Base-by-base conservation (phyloP, 352 stramenopile genomes). In the Phytophthora rubi region DNA sequence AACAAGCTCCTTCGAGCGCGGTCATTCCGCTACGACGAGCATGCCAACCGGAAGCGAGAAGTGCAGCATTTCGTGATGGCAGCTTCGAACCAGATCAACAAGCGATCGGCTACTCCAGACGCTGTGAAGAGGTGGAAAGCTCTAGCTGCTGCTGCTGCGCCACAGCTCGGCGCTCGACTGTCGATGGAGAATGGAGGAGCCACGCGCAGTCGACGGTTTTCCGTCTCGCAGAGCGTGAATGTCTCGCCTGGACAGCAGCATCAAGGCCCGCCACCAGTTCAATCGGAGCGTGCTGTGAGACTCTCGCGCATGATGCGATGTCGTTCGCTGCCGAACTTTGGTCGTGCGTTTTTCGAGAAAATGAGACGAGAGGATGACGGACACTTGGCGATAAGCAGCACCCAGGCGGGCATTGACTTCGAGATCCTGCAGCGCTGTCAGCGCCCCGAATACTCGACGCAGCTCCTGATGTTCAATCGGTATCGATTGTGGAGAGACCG, bases 361-460 rank as follows among this genome's bases (percentile, higher is more conserved):
- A n/a, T 70, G 15, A 59, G 39, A 26, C 52, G 33, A 30, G 30
- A 70, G 8, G 70, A 73, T 7, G 53, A 35, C 21, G 26, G 30
- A 0, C 54, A 53, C n/a, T 54, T 70, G 32, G 13, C 33, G 6
- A 21, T 48, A 8, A 65, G 55, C 0, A 48, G 16, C 10, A 56
- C 23, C 0, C 65, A 73, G 3, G 1, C 30, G 0, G 59, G 65
- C 3, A 80, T 92, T 21, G 77, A 87, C 35, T 92, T 89, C 47
- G 81, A 92, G 45, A 77, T 87, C 3, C 63, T 92, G 3, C 81
- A 91, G 49, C 70, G 74, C 0, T 88, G 68, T 21, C 76, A 87
- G 32, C 76, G 77, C 0, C 81, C 80, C 0, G 76, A 90, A 18
- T 82, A 87, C 30, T 80, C 78, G 0, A 55, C 70, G 0, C 62